Evolutionary conservation across 2,329 filamentous ascomycete species (phyloP), one percentile per base, ranked within the genome.

Genomic region (Talaromyces amestolkiae): DNA sequence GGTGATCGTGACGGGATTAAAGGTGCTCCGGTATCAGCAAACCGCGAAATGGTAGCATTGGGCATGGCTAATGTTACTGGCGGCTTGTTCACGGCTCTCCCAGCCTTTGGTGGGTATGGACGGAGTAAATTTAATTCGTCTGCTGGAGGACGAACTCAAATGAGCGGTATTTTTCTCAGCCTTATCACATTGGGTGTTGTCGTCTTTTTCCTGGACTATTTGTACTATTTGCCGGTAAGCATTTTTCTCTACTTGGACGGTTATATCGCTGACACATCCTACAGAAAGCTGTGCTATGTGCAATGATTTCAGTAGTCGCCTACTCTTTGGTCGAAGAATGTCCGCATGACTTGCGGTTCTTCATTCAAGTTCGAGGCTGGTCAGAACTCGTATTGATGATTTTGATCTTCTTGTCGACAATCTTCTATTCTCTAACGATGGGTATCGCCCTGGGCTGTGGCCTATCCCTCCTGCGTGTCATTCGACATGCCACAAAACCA

Each of bases 361-460:
- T 98, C 82, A 79, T 91, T 65, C 87, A 85, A 61, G 94, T 99
- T 67, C 86, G 88, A 35, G 94, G 93, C 65, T 97, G 91, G 87
- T 89, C 87, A 0, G 95, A 98, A 73, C 84, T 99, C 1, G 83
- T 85, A 1, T 86, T 98, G 43, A 98, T 99, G 93, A 79, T 87
- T 22, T 85, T 95, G 67, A 98, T 99, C 74, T 95, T 98, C 75
- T 78, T 92, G 33, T 87, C 93, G 19, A 99, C 95, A 35, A 92
- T 98, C 67, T 94, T 98, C 79, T 98, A 96, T 84, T 97, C 94
- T 1, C 85, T 99, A 9, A 92, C 94, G 58, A 84, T 97, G 22
- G 95, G 95, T 58, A 98, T 99, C 78, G 93, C 93, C 5, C 89
- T 97, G 45, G 95, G 95, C 41, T 93, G 99, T 66, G 93, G 93